These are phyloP conservation scores for Suillus luteus DNA, from an alignment of 768 basidiomycete species.

Conservation along the genomic window DNA sequence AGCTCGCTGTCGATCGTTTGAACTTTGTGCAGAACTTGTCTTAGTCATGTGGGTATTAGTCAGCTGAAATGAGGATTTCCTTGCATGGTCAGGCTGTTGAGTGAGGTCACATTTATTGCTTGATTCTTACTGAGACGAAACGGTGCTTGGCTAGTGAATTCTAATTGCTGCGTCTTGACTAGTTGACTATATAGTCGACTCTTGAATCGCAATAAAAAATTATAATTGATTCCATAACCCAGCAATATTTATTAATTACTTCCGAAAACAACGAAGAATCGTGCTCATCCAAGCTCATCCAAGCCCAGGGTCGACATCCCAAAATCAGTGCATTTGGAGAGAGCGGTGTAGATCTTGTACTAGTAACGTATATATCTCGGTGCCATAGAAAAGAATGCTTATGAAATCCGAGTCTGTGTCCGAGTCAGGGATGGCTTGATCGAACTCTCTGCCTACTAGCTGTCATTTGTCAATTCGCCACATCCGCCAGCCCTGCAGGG, in stretches of 20 bases:
- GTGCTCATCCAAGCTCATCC: neutral
- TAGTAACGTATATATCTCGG: neutral
- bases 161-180: neutral
- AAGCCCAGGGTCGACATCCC: neutral
- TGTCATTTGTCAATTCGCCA: neutral
- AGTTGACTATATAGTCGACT: no score
- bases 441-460: neutral
- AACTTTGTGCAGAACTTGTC: neutral
- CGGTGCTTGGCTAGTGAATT: neutral
- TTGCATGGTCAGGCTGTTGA: neutral
- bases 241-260: neutral
- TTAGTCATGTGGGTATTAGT: slow-evolving; percentile 14
- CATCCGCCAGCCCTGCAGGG: neutral
- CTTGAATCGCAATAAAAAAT: neutral
- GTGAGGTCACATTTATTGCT: neutral
- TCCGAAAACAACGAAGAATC: neutral
- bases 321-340: neutral
- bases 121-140: neutral
- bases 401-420: neutral
- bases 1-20: neutral
- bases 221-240: neutral
- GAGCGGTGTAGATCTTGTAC: neutral
- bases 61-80: neutral
- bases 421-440: neutral
- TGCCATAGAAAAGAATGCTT: neutral